phyloP scores from a whole-genome alignment of 2,329 filamentous ascomycete genomes.

The Orbilia ellipsospora region DNA sequence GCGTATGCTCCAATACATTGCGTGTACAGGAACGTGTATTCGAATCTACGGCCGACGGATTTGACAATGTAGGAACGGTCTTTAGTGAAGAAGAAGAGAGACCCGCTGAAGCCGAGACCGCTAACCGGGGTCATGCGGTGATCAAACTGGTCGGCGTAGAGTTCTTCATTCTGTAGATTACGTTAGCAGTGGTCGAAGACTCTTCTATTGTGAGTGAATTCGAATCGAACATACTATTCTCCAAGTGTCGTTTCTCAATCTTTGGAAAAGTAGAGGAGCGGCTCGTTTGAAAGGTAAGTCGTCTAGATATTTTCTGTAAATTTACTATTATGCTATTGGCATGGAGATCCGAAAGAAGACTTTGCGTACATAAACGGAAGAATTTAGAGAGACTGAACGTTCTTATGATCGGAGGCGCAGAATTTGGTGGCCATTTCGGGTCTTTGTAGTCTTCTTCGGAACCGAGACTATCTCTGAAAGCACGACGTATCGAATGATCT shows the following conservation, averaged over 20 bases:
- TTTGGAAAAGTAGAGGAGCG: slow-evolving; percentile 57
- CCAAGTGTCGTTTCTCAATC: slow-evolving; percentile 53
- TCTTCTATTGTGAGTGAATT: neutral
- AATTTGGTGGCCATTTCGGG: slow-evolving; percentile 39
- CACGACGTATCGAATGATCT: slow-evolving; percentile 43
- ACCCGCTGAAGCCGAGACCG: slow-evolving; percentile 58
- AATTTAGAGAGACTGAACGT: slow-evolving; percentile 55
- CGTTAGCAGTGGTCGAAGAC: neutral
- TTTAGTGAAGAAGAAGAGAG: slow-evolving; percentile 58
- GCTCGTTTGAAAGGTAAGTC: slow-evolving; percentile 56
- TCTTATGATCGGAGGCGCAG: slow-evolving; percentile 52
- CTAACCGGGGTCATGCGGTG: slow-evolving; percentile 49
- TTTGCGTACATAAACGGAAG: slow-evolving; percentile 57
- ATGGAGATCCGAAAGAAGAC: neutral
- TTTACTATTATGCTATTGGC: neutral
- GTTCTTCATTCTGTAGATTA: slow-evolving; percentile 49
- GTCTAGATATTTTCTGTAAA: slow-evolving; percentile 27
- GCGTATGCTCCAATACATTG: slow-evolving; percentile 56
- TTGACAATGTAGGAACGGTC: slow-evolving; percentile 57
- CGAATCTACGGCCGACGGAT: slow-evolving; percentile 57
- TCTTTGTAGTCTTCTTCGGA: slow-evolving; percentile 47
- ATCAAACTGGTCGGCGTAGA: slow-evolving; percentile 55
- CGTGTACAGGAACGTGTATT: slow-evolving; percentile 58
- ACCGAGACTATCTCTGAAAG: slow-evolving; percentile 36
- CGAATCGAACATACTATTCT: slow-evolving; percentile 12